Conservation (phyloP, 768 basidiomycete genomes). For the Lactarius hengduanensis region DNA sequence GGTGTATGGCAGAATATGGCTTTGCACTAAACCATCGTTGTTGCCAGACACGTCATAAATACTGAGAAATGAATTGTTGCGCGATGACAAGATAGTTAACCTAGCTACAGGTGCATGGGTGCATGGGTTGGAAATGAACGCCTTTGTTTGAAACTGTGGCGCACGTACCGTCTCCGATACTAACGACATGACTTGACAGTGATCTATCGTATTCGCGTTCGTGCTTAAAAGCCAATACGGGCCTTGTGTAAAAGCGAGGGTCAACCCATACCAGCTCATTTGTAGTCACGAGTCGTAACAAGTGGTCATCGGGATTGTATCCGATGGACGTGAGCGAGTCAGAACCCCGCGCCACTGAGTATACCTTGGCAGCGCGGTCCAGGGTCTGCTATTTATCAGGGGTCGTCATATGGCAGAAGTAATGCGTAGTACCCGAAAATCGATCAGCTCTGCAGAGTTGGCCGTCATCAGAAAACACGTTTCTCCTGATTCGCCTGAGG, state of each 20-base stretch:
- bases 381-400: slow-evolving; percentile 8
- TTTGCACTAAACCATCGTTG: slow-evolving; percentile 45
- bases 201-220: slow-evolving; percentile 59
- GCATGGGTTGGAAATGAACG: neutral
- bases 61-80: slow-evolving; percentile 55
- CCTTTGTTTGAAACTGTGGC: neutral
- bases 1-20: slow-evolving; percentile 46
- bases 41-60: slow-evolving; percentile 61
- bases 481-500: slow-evolving; percentile 36
- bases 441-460: slow-evolving; percentile 45
- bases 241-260: slow-evolving; percentile 50
- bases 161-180: slow-evolving; percentile 36
- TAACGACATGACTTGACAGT: slow-evolving; percentile 45
- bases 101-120: slow-evolving; percentile 38
- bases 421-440: slow-evolving; percentile 51
- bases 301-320: slow-evolving; percentile 40
- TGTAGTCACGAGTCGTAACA: slow-evolving; percentile 59
- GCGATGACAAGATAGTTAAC: slow-evolving; percentile 58
- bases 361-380: slow-evolving; percentile 31
- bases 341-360: slow-evolving; percentile 36
- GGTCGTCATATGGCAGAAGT: neutral
- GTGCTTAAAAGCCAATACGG: slow-evolving; percentile 63
- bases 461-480: slow-evolving; percentile 48
- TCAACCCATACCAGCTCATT: slow-evolving; percentile 70
- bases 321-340: slow-evolving; percentile 55